These are phyloP conservation scores for Glaciozyma martinii DNA, from an alignment of 768 basidiomycete species.

Conservation along the genomic window DNA sequence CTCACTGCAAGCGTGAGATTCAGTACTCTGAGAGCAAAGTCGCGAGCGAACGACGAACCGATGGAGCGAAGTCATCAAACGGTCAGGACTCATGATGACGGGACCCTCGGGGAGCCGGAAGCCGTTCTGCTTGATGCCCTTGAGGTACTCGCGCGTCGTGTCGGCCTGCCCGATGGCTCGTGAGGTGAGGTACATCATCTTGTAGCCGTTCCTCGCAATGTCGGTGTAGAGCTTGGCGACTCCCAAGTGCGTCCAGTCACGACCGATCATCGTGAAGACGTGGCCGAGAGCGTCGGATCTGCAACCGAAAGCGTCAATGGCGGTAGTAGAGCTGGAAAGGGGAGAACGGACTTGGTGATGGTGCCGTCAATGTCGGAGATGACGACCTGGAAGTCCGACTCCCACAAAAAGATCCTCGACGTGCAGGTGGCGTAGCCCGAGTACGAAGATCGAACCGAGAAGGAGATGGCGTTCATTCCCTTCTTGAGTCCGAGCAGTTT, in stretches of 20 bases:
- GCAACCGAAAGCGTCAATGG: neutral
- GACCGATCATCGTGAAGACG: slow-evolving; percentile 92
- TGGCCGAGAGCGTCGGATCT: slow-evolving; percentile 95
- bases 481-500: slow-evolving; percentile 74
- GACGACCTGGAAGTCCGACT: slow-evolving; percentile 77
- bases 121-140: slow-evolving; percentile 87
- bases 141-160: slow-evolving; percentile 86
- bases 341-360: slow-evolving; percentile 73
- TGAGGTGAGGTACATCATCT: slow-evolving; percentile 94
- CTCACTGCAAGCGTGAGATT: slow-evolving; percentile 50
- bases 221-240: slow-evolving; percentile 97
- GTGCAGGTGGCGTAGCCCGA: slow-evolving; percentile 70
- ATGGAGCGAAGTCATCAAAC: slow-evolving; percentile 86
- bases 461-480: slow-evolving; percentile 84
- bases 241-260: slow-evolving; percentile 96
- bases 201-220: slow-evolving; percentile 90
- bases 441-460: slow-evolving; percentile 71
- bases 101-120: slow-evolving; percentile 96
- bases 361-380: slow-evolving; percentile 98
- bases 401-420: slow-evolving; percentile 92
- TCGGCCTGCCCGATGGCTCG: slow-evolving; percentile 97
- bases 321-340: neutral
- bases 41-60: slow-evolving; percentile 49
- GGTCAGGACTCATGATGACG: slow-evolving; percentile 97
- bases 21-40: neutral